A percentile compares a stretch with the other conserved stretches of the same genome.
Conservation (phyloP, 2,329 filamentous ascomycete genomes). For the Pseudonectria buxi region DNA sequence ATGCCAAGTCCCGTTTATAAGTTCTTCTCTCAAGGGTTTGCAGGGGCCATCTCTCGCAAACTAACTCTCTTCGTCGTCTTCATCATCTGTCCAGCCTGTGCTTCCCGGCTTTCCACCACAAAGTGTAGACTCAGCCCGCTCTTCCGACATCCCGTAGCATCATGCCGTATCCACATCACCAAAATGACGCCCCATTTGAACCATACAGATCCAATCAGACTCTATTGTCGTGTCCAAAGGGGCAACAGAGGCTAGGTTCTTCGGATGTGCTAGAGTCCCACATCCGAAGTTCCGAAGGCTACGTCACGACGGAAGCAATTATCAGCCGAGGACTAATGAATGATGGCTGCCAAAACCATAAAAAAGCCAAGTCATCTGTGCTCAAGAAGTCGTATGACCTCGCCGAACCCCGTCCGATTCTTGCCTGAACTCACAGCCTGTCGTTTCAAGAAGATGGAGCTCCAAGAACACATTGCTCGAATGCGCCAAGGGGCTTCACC, state of each 20-base stretch:
- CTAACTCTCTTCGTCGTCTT: no score
- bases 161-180: neutral
- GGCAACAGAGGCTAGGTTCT: neutral
- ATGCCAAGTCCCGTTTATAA: neutral
- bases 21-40: neutral
- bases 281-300: slow-evolving; percentile 5
- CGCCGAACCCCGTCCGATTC: no score
- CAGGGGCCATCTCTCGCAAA: no score
- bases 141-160: neutral
- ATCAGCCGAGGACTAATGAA: neutral
- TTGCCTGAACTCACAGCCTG: no score
- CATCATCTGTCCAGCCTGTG: no score
- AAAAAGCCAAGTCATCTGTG: slow-evolving; percentile 7
- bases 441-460: slow-evolving; percentile 32
- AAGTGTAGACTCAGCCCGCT: no score
- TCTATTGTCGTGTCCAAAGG: no score
- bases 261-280: neutral
- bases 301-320: neutral
- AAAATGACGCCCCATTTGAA: neutral
- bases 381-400: neutral
- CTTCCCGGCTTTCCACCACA: no score
- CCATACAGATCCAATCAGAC: neutral
- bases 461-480: slow-evolving; percentile 31
- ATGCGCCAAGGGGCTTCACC: slow-evolving; percentile 35
- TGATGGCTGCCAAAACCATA: slow-evolving; percentile 15